Evolutionary conservation across 1,284 basidiomycete genomes (phyloP), one percentile per base, ranked within the genome.

Genomic region (Heterobasidion irregulare): DNA sequence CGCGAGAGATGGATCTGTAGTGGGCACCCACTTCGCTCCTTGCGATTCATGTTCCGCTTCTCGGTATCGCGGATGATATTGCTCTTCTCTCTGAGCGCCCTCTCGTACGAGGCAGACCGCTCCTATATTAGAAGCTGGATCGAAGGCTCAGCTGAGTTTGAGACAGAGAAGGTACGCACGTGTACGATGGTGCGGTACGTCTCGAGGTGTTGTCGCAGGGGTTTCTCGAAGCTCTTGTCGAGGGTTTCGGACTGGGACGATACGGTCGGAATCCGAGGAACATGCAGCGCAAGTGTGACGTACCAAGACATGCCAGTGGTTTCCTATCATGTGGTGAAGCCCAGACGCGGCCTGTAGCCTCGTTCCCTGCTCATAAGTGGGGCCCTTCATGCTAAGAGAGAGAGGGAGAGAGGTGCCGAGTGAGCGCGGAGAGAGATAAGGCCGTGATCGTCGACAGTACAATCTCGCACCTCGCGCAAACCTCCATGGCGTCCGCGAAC

Each of bases 221-320:
- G 94, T 64, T 88, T 89, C 72, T 96, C 93, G 59, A 97, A 94
- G 55, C 86, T 91, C 63, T 89, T 89, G 70, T 94, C 92, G 48
- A 96, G 77, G 4, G 88, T 84, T 65, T 94, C 92, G 35, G 91
- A 84, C 87, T 92, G 13, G 8, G 19, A 12, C 16, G 41, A 46
- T 43, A 16, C 13, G 59, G 16, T 38, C 26, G 46, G 32, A 38
- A 12, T 19, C 47, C 18, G 8, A 56, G n/a, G 9, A 58, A 13
- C 15, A 16, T n/a, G 55, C 41, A 53, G 56, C 58, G 50, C 16
- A 68, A 41, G 33, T 34, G 32, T 3, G 15, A 59, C 83, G 59
- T 61, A 90, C 92, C 64, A 97, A 74, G 54, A 97, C 82, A 68
- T 94, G 92, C 78, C 91, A 93, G 64, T 96, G 92, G 69, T 96